Conservation (phyloP, 2,329 filamentous ascomycete species). For the Mycosphaerella arachidis region DNA sequence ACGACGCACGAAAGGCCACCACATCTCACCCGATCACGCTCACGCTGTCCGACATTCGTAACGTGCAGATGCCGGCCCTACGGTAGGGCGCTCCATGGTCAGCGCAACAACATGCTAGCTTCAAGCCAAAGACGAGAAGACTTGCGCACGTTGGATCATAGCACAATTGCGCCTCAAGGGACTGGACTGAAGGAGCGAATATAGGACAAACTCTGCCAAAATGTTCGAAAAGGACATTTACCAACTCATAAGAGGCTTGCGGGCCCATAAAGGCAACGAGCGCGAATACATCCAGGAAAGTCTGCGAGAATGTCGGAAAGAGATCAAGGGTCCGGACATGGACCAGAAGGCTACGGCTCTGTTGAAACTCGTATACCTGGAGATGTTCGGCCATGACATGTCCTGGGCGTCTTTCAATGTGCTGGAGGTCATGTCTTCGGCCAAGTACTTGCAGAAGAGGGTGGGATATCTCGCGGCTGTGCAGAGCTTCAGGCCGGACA, state of each 20-base stretch:
- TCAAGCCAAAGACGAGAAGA: background rate
- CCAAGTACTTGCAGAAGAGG: constrained; percentile 90
- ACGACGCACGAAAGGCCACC: background rate
- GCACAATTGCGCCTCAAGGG: background rate
- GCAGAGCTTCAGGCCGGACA: constrained; percentile 92
- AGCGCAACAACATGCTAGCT: constrained; percentile 8
- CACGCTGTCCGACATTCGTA: background rate
- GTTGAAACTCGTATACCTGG: constrained; percentile 92
- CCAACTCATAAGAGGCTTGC: constrained; percentile 93
- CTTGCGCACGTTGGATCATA: constrained; percentile 1
- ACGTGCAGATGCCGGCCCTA: background rate
- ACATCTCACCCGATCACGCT: background rate
- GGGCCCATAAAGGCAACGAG: constrained; percentile 93
- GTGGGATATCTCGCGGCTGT: constrained; percentile 93
- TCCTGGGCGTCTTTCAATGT: constrained; percentile 99
- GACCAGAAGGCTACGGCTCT: constrained; percentile 95
- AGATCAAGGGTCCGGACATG: constrained; percentile 92
- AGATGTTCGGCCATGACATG: constrained; percentile 99
- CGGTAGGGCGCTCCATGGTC: background rate
- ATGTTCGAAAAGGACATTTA: constrained; percentile 99
- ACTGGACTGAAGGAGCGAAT: background rate
- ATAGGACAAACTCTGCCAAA: constrained; percentile 2
- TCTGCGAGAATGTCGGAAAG: constrained; percentile 89
- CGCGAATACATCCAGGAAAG: constrained; percentile 91
- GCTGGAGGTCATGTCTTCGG: constrained; percentile 95